Conservation (phyloP, 2,329 filamentous ascomycete genomes). For the Penicillium polonicum region DNA sequence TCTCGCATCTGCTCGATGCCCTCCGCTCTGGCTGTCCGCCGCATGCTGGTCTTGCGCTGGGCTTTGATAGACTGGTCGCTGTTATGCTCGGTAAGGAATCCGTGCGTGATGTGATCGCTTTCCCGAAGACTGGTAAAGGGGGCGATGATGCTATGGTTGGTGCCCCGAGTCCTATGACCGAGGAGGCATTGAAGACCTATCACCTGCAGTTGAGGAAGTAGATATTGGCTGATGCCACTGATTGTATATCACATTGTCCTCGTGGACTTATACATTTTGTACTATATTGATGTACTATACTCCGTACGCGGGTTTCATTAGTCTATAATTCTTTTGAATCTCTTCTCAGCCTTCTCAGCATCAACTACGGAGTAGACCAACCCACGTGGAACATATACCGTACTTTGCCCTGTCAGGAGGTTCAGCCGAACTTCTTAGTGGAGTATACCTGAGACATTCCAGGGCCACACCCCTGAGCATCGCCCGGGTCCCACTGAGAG, state of each 20-base stretch:
- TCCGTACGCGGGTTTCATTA: background rate
- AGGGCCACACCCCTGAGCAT: background rate
- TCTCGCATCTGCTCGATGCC: constrained; percentile 79
- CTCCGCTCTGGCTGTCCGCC: constrained; percentile 85
- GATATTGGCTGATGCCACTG: background rate
- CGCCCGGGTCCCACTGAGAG: background rate
- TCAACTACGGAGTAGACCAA: background rate
- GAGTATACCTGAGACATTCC: background rate
- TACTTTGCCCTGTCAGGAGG: background rate
- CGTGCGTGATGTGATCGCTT: constrained; percentile 91
- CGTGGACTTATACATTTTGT: background rate
- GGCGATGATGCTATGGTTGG: constrained; percentile 82
- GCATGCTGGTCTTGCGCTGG: constrained; percentile 88
- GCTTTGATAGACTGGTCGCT: constrained; percentile 83
- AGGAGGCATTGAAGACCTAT: constrained; percentile 60
- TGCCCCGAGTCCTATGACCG: constrained; percentile 68
- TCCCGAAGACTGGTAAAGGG: constrained; percentile 89
- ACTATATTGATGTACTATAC: constrained; percentile 6
- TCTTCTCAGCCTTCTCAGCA: background rate
- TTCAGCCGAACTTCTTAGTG: background rate
- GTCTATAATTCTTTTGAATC: too few species aligned
- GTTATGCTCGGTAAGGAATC: constrained; percentile 73
- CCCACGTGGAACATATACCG: background rate
- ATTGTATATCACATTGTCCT: background rate
- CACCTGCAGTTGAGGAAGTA: constrained; percentile 48